Evolutionary conservation across 192 early-diverging fungal genomes (phyloP).

Genomic region (Spinellus fusiger): DNA sequence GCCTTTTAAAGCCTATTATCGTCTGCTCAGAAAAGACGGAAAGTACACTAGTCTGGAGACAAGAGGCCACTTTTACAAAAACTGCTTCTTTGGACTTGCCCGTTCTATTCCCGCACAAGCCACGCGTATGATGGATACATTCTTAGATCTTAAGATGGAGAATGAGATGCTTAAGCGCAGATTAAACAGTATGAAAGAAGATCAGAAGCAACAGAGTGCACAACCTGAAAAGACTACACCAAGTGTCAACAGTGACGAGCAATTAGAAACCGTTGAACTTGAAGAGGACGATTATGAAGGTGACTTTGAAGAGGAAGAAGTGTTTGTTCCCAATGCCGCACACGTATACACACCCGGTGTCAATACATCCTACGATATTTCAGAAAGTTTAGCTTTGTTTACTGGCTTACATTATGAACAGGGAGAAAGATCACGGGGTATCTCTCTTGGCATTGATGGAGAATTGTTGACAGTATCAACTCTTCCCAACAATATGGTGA

Average conservation of each 20-base stretch:
- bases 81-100: slow-evolving; percentile 28
- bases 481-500: background rate
- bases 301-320: background rate
- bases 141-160: slow-evolving; percentile 33
- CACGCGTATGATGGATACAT: slow-evolving; percentile 16
- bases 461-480: slow-evolving; percentile 6
- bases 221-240: background rate
- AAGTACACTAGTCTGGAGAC: slow-evolving; percentile 21
- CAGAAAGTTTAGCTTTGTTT: slow-evolving; percentile 17
- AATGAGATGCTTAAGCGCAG: slow-evolving; percentile 27
- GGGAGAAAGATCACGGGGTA: slow-evolving; percentile 20
- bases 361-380: slow-evolving; percentile 9
- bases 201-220: background rate
- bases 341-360: slow-evolving; percentile 24
- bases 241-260: background rate
- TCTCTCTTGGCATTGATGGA: slow-evolving; percentile 16
- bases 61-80: slow-evolving; percentile 18
- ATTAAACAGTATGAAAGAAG: background rate
- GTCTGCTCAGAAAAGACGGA: slow-evolving; percentile 24
- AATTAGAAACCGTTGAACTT: background rate
- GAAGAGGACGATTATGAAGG: background rate
- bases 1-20: slow-evolving; percentile 18
- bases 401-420: slow-evolving; percentile 23
- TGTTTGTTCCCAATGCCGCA: slow-evolving; percentile 11
- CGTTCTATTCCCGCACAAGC: slow-evolving; percentile 13